phyloP scores from a whole-genome alignment of 345 rosid species.

The Dimocarpus longan region DNA sequence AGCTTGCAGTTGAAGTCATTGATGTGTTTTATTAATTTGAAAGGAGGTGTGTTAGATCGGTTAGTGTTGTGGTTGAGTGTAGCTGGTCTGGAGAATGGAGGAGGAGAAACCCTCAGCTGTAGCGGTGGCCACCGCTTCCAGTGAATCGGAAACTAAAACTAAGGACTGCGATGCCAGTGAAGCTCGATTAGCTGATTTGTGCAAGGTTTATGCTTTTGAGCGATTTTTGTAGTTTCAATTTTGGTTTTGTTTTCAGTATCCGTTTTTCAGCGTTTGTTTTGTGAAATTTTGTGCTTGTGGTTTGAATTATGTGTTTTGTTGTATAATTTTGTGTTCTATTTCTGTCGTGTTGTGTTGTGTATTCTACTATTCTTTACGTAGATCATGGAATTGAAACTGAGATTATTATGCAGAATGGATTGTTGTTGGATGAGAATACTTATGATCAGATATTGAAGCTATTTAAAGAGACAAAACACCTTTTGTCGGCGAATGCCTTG shows the following conservation, averaged over 20 bases:
- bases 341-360: neutral
- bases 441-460: conserved; percentile 51
- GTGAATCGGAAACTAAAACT: conserved; percentile 18
- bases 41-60: neutral
- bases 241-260: neutral
- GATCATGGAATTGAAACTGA: neutral
- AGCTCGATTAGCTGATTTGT: conserved; percentile 46
- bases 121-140: conserved; percentile 13
- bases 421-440: conserved; percentile 56
- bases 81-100: conserved; percentile 28
- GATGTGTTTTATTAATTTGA: neutral
- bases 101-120: conserved; percentile 25
- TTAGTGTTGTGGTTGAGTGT: conserved; percentile 23
- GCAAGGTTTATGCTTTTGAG: conserved; percentile 40
- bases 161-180: conserved; percentile 36
- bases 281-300: no score
- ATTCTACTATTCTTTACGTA: neutral
- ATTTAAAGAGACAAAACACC: conserved; percentile 70
- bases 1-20: neutral
- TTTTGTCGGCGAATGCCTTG: conserved; percentile 47
- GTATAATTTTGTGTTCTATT: no score
- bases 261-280: no score
- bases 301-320: no score
- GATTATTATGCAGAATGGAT: conserved; percentile 52
- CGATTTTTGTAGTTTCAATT: neutral